Percentiles rank a stretch among this genome's conserved stretches.
Conservation (phyloP, 1,284 basidiomycete genomes). For the Tilletia walkeri region DNA sequence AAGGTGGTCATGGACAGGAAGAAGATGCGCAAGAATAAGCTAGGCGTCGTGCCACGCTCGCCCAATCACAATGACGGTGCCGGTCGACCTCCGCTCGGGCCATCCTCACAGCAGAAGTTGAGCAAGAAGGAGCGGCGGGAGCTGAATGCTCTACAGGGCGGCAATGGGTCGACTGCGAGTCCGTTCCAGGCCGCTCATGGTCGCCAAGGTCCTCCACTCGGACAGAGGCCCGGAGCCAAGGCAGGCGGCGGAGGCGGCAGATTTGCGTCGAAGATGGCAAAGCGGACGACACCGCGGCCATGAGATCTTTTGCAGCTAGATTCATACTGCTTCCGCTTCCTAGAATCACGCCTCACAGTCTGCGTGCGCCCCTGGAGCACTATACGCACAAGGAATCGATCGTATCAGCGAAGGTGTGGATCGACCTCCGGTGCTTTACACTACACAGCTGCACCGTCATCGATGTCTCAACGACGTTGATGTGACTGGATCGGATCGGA, state of each 20-base stretch:
- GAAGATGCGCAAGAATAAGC: neutral
- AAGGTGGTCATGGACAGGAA: neutral
- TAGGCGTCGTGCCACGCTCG: neutral
- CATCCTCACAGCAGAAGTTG: neutral
- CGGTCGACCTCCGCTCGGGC: neutral
- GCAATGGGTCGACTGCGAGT: neutral
- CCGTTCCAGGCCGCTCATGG: neutral
- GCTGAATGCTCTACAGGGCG: neutral
- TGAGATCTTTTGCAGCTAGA: no score
- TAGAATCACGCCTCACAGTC: no score
- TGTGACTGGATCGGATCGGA: no score
- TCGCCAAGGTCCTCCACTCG: neutral
- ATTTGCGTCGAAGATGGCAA: slow-evolving; percentile 6
- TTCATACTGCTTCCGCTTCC: no score
- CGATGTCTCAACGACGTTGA: no score
- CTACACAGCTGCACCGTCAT: no score
- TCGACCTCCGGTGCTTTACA: no score
- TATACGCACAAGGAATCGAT: no score
- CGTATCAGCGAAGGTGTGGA: no score
- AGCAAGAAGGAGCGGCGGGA: neutral
- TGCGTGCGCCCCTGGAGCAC: no score
- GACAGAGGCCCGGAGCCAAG: slow-evolving; percentile 1
- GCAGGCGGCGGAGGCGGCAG: neutral
- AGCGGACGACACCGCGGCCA: neutral
- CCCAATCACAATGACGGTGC: neutral